Evolutionary conservation across 1,139 yeast genomes (phyloP).

Genomic region (Saccharomyces uvarum): DNA sequence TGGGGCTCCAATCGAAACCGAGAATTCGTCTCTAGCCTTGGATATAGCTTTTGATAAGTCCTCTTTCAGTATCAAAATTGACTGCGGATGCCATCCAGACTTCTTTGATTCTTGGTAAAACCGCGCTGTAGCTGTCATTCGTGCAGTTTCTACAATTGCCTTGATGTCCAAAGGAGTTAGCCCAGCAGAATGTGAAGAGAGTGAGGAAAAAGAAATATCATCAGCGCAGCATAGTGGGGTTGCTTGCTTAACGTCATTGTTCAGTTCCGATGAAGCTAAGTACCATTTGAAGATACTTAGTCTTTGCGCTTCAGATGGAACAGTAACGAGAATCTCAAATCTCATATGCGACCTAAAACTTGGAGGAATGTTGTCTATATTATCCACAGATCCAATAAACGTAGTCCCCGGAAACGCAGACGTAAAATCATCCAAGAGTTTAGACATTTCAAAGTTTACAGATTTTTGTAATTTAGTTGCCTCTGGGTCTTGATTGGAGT

Average conservation of each 20-base stretch:
- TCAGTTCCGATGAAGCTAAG: conserved; percentile 30
- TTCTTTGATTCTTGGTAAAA: conserved; percentile 38
- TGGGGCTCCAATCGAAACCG: conserved; percentile 96
- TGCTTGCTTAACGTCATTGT: conserved; percentile 4
- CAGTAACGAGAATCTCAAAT: conserved; percentile 68
- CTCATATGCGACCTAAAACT: conserved; percentile 60
- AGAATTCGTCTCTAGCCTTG: conserved; percentile 77
- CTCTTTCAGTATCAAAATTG: conserved; percentile 16
- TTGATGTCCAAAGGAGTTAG: conserved; percentile 76
- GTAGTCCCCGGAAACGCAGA: conserved; percentile 37
- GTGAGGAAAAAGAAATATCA: conserved; percentile 51
- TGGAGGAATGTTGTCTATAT: conserved; percentile 63
- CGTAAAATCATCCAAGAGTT: conserved; percentile 51
- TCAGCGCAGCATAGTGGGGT: conserved; percentile 30
- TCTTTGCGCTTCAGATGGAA: conserved; percentile 76
- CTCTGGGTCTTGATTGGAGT: conserved; percentile 50
- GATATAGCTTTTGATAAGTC: conserved; percentile 71
- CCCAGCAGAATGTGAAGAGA: conserved; percentile 89
- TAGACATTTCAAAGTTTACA: conserved; percentile 51
- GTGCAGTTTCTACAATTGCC: conserved; percentile 64
- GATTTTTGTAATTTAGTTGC: conserved; percentile 36
- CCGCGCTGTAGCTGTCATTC: conserved; percentile 30
- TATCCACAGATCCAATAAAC: conserved; percentile 63
- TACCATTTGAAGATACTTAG: conserved; percentile 48
- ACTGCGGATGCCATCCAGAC: conserved; percentile 22